These are phyloP conservation scores for Malassezia nana DNA, from an alignment of 1,284 basidiomycete genomes.

Conservation along the genomic window DNA sequence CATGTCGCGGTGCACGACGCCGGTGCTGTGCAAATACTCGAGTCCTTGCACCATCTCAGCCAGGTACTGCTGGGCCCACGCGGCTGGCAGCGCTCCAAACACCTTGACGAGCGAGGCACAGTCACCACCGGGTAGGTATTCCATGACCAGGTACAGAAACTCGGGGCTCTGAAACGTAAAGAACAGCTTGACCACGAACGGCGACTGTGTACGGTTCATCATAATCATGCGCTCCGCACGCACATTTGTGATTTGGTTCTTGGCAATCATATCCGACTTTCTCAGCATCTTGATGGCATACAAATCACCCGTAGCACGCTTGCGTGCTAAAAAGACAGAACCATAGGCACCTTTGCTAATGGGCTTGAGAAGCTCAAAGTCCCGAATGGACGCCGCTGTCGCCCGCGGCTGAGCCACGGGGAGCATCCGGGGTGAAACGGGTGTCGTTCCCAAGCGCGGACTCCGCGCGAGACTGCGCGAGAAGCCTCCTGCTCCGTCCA, in stretches of 20 bases:
- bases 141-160: constrained; percentile 52
- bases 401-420: constrained; percentile 68
- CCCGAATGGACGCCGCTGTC: constrained; percentile 81
- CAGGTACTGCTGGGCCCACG: constrained; percentile 92
- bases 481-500: constrained; percentile 6
- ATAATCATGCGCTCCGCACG: constrained; percentile 98
- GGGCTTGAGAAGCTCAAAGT: constrained; percentile 98
- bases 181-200: constrained; percentile 59
- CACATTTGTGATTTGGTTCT: constrained; percentile 99
- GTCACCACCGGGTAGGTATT: constrained; percentile 69
- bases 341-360: constrained; percentile 97
- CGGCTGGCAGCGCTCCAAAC: constrained; percentile 81
- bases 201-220: constrained; percentile 97
- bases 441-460: constrained; percentile 27
- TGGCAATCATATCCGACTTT: constrained; percentile 99
- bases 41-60: constrained; percentile 90
- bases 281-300: constrained; percentile 98
- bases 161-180: constrained; percentile 52
- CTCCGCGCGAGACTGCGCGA: constrained; percentile 7
- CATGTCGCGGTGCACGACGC: constrained; percentile 93
- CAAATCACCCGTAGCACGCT: constrained; percentile 94
- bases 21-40: constrained; percentile 84
- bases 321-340: constrained; percentile 94
- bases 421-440: constrained; percentile 74
- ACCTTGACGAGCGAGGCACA: constrained; percentile 93